Percentiles rank a stretch among this genome's conserved stretches.
Conservation (phyloP, 306 rosid genomes). For the Quercus suber region DNA sequence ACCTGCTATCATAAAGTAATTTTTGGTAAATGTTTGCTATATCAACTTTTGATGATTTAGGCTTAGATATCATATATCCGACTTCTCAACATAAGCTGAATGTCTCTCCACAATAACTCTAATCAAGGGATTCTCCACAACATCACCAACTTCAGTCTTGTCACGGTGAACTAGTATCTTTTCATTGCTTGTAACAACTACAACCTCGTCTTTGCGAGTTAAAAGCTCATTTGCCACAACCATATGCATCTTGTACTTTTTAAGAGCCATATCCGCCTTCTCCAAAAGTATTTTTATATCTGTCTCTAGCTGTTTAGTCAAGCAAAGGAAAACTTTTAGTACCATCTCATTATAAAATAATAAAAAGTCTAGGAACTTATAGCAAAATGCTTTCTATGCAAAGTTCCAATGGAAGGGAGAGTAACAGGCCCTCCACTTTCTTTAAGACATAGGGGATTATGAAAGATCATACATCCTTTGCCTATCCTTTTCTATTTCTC, state of each 20-base stretch:
- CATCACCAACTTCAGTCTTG: slow-evolving; percentile 38
- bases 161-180: slow-evolving; percentile 53
- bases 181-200: slow-evolving; percentile 56
- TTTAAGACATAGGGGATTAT: background rate
- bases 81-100: slow-evolving; percentile 40
- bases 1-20: background rate
- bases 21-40: background rate
- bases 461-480: background rate
- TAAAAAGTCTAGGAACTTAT: background rate
- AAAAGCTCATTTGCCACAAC: slow-evolving; percentile 90
- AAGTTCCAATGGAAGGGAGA: background rate
- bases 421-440: background rate
- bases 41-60: background rate
- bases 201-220: slow-evolving; percentile 82
- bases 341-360: background rate
- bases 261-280: slow-evolving; percentile 70
- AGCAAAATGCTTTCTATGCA: background rate
- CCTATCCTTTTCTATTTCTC: background rate
- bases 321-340: background rate
- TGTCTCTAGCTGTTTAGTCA: slow-evolving; percentile 75
- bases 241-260: slow-evolving; percentile 82
- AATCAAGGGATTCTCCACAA: slow-evolving; percentile 72
- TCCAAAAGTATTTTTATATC: slow-evolving; percentile 79
- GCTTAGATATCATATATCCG: slow-evolving; percentile 19
- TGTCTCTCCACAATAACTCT: slow-evolving; percentile 67